Evolutionary conservation across 176 grass and related monocot species (phyloP).

Genomic region (Puya raimondii): DNA sequence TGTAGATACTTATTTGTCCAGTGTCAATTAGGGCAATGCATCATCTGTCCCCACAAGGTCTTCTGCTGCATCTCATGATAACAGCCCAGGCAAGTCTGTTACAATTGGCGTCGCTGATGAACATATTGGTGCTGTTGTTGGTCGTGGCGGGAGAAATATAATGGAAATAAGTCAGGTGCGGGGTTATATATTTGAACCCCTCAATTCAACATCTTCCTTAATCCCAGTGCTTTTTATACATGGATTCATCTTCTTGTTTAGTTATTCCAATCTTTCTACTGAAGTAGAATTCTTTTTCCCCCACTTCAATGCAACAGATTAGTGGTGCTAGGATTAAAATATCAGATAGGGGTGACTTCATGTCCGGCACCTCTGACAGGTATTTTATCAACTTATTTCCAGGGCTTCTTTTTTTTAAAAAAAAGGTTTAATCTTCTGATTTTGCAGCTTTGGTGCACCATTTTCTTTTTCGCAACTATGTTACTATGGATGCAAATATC

Average conservation of each 20-base stretch:
- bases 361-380: slow-evolving; percentile 71
- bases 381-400: slow-evolving; percentile 8
- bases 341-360: slow-evolving; percentile 77
- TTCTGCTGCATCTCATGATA: slow-evolving; percentile 26
- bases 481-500: too few species aligned
- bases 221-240: not conserved
- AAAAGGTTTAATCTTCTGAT: not conserved
- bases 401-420: too few species aligned
- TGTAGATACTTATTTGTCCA: not conserved
- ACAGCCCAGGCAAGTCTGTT: slow-evolving; percentile 38
- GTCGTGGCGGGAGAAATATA: slow-evolving; percentile 75
- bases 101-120: slow-evolving; percentile 86
- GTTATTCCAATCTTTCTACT: not conserved
- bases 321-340: slow-evolving; percentile 88
- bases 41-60: slow-evolving; percentile 32
- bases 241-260: slow-evolving; percentile 1
- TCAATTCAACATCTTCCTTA: not conserved
- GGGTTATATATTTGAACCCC: not conserved
- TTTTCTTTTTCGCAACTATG: too few species aligned
- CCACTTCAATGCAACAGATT: slow-evolving; percentile 36
- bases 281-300: not conserved
- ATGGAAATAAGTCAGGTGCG: slow-evolving; percentile 75
- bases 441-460: not conserved
- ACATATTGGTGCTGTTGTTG: slow-evolving; percentile 84
- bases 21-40: slow-evolving; percentile 29